Percentiles rank a stretch among this genome's conserved stretches.
Evolutionary conservation across 1,139 yeast genomes (phyloP).

Genomic region (Geotrichum klebahnii): DNA sequence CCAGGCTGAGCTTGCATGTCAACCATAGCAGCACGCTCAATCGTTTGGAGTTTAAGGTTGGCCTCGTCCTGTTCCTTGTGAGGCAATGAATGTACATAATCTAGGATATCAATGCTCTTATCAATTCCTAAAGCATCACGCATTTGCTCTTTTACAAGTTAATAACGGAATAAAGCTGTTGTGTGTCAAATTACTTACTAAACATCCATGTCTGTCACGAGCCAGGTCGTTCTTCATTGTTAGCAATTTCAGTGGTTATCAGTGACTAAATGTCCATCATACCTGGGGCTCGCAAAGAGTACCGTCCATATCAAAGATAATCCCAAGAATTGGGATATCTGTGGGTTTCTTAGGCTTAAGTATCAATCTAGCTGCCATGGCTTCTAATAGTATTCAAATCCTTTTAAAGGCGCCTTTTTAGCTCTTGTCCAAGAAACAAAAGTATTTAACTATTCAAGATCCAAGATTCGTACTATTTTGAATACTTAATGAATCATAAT

Average conservation of each 20-base stretch:
- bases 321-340: constrained; percentile 45
- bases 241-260: constrained; percentile 11
- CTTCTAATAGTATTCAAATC: neutral
- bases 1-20: constrained; percentile 56
- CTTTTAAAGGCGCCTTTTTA: neutral
- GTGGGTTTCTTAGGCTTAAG: constrained; percentile 34
- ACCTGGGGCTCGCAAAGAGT: constrained; percentile 59
- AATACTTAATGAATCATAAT: too few relatives aligned
- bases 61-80: constrained; percentile 45
- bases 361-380: constrained; percentile 34
- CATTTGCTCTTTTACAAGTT: constrained; percentile 45
- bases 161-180: neutral
- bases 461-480: too few relatives aligned
- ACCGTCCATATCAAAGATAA: constrained; percentile 69
- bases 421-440: neutral
- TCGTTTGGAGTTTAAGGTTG: constrained; percentile 44
- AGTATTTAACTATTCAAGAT: too few relatives aligned
- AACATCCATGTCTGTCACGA: constrained; percentile 54
- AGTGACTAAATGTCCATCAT: constrained; percentile 20
- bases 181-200: constrained; percentile 31
- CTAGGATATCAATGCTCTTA: constrained; percentile 49
- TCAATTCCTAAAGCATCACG: constrained; percentile 53
- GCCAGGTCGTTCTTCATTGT: too few relatives aligned
- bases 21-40: constrained; percentile 56
- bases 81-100: constrained; percentile 45